These are phyloP conservation scores for Aspergillus fumigatiaffinis DNA, from an alignment of 2,329 filamentous ascomycete species.

Conservation along the genomic window DNA sequence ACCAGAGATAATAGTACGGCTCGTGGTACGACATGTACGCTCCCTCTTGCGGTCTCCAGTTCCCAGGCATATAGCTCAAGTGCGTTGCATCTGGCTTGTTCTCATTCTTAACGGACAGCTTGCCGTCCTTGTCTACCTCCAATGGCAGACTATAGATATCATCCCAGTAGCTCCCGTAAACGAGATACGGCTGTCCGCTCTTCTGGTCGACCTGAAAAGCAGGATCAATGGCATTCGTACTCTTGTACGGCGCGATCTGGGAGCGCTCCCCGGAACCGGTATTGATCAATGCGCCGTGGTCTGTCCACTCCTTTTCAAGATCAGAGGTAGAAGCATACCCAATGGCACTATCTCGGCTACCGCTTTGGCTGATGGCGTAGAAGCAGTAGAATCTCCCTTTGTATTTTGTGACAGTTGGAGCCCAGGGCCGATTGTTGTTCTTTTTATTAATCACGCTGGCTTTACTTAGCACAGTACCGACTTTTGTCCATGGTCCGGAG, in stretches of 20 bases:
- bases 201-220: slow-evolving; percentile 21
- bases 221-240: slow-evolving; percentile 29
- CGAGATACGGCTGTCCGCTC: slow-evolving; percentile 22
- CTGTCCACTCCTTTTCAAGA: slow-evolving; percentile 22
- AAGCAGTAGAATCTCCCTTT: slow-evolving; percentile 29
- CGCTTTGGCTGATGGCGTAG: slow-evolving; percentile 23
- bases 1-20: slow-evolving; percentile 33
- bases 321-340: slow-evolving; percentile 25
- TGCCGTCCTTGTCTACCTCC: slow-evolving; percentile 13
- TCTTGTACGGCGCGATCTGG: slow-evolving; percentile 19
- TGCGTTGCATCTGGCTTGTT: slow-evolving; percentile 19
- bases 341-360: slow-evolving; percentile 26
- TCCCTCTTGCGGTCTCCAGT: slow-evolving; percentile 24
- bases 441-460: slow-evolving; percentile 23
- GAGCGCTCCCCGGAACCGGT: slow-evolving; percentile 20
- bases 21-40: slow-evolving; percentile 27
- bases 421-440: slow-evolving; percentile 26
- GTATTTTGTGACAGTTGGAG: slow-evolving; percentile 23
- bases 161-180: slow-evolving; percentile 29
- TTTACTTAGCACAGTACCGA: slow-evolving; percentile 22
- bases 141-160: slow-evolving; percentile 29
- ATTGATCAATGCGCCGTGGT: slow-evolving; percentile 27
- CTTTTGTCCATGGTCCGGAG: slow-evolving; percentile 24
- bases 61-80: slow-evolving; percentile 15
- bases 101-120: slow-evolving; percentile 19